A percentile compares a stretch with the other conserved stretches of the same genome.
phyloP scores from a whole-genome alignment of 345 rosid species.

The Excoecaria agallocha region DNA sequence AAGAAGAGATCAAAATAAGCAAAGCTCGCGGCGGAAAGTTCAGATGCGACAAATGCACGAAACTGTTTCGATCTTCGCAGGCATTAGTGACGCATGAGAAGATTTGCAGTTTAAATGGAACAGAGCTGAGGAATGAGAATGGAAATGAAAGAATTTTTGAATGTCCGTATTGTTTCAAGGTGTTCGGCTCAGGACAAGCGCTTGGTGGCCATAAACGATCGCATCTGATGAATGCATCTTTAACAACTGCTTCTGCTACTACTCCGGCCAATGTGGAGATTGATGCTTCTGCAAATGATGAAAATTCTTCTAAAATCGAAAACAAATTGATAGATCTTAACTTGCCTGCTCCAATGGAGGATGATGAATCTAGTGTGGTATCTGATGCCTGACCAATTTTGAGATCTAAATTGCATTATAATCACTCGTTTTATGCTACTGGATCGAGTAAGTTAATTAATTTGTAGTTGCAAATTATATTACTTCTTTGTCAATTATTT shows the following conservation, averaged over 20 bases:
- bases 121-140: constrained; percentile 3
- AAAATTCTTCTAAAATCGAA: constrained; percentile 6
- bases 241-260: background rate
- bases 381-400: constrained; percentile 24
- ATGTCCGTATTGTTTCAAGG: constrained; percentile 30
- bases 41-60: constrained; percentile 28
- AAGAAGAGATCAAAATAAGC: constrained; percentile 16
- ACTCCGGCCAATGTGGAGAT: background rate
- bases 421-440: background rate
- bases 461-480: background rate
- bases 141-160: constrained; percentile 21
- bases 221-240: constrained; percentile 19
- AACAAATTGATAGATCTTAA: constrained; percentile 32
- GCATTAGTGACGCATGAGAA: constrained; percentile 25
- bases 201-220: constrained; percentile 39
- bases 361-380: constrained; percentile 35
- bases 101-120: constrained; percentile 25
- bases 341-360: constrained; percentile 36
- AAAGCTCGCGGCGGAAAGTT: constrained; percentile 27
- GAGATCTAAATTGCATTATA: constrained; percentile 13
- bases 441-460: background rate
- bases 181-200: constrained; percentile 40
- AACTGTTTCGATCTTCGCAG: constrained; percentile 28
- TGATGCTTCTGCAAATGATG: background rate
- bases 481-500: background rate